Evolutionary conservation across 345 rosid genomes (phyloP), one percentile per base, ranked within the genome.

Genomic region (Eutrema yunnanense): DNA sequence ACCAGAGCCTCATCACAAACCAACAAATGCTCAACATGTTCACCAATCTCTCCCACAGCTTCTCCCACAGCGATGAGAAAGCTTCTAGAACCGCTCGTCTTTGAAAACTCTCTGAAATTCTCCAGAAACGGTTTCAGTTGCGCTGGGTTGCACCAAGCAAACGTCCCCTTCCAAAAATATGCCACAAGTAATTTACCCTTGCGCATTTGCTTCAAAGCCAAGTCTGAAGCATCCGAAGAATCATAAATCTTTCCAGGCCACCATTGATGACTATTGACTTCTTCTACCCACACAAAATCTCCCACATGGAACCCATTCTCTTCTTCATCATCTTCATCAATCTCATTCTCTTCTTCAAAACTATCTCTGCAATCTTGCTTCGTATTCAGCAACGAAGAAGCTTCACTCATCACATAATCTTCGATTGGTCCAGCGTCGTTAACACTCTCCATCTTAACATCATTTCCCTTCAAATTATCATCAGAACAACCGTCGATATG

Each of bases 231-330:
- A 81, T 84, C 73, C 1, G 67, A 69, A 6, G 87, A 78, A 82
- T 89, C 86, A 68, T 86, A 87, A 43, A 93, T 59, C 88, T 84
- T 87, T 36, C 94, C 97, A 0, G 98, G 95, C 98, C 97, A 93
- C 94, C 96, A 93, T 48, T 91, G 92, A 66, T 93, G 87, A 62
- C 82, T 77, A 79, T 76, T 89, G 53, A 82, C 82, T 78, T 86
- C 84, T 47, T 41, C 14, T 11, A 87, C 92, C 97, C 98, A 93
- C 8, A 93, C 94, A 47, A 89, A 87, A 76, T 88, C 97, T 74
- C 96, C 97, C 7, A 85, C 86, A 62, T 72, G 69, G 54, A 82
- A 89, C 56, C 72, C 80, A 76, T 77, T 41, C 32, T 11, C 69
- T 33, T 70, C 81, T 0, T 41, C 44, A 1, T 42, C 46, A 4